These are phyloP conservation scores for Trichoderma erinaceum DNA, from an alignment of 495 filamentous ascomycete species.

Conservation along the genomic window DNA sequence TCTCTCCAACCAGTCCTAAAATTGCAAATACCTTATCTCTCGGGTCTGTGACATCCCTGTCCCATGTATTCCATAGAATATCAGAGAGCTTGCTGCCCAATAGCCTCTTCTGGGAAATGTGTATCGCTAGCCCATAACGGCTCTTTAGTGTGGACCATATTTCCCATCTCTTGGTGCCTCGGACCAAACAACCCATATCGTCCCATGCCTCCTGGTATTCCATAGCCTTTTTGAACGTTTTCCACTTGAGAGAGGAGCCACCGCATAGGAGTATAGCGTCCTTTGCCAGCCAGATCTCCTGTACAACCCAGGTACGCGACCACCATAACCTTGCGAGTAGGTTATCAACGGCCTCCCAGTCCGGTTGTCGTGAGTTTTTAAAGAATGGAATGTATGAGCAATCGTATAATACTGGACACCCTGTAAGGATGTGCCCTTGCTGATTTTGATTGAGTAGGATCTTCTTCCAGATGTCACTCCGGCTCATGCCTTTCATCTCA, in stretches of 20 bases:
- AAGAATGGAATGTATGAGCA: neutral
- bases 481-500: neutral
- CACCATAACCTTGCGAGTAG: neutral
- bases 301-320: neutral
- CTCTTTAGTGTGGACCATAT: neutral
- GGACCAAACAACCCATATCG: neutral
- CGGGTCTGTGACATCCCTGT: neutral
- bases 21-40: neutral
- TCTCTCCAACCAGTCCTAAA: neutral
- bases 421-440: neutral
- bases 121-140: neutral
- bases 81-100: neutral
- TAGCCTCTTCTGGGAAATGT: neutral
- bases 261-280: neutral
- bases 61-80: neutral
- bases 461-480: neutral
- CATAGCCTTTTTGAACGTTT: neutral
- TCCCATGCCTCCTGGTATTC: neutral
- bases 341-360: neutral
- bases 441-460: neutral
- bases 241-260: neutral
- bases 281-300: neutral
- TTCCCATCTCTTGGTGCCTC: neutral
- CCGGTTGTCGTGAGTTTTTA: neutral
- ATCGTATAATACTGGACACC: neutral